Percentiles rank a stretch among this genome's conserved stretches.
These are phyloP conservation scores for Chalciporus piperatus DNA, from an alignment of 768 basidiomycete genomes.

Conservation along the genomic window DNA sequence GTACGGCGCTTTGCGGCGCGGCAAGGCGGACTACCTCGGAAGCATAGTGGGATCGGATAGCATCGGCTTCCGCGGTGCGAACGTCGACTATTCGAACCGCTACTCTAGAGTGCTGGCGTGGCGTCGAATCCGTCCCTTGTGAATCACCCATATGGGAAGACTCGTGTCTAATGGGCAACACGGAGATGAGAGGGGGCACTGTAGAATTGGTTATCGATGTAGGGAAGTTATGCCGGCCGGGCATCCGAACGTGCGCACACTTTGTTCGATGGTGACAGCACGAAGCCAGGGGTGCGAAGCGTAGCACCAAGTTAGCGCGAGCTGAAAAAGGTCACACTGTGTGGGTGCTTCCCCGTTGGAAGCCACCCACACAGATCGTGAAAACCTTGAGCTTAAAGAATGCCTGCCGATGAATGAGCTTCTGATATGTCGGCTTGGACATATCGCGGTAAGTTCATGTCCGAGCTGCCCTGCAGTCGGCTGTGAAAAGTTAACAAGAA, in stretches of 20 bases:
- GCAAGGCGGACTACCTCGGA: not conserved
- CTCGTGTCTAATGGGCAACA: not conserved
- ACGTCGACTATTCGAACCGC: not conserved
- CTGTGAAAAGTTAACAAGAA: slow-evolving; percentile 1
- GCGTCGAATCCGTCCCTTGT: not conserved
- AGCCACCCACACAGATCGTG: not conserved
- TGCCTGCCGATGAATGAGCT: not conserved
- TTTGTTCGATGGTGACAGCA: slow-evolving; percentile 3
- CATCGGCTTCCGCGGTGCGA: not conserved
- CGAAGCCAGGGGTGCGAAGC: slow-evolving; percentile 4
- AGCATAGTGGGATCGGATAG: not conserved
- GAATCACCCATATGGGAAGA: not conserved
- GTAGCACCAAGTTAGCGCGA: slow-evolving; percentile 13
- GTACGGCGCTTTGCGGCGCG: not conserved
- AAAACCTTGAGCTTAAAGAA: slow-evolving; percentile 15
- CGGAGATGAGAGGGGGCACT: slow-evolving; percentile 24
- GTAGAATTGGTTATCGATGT: slow-evolving; percentile 12
- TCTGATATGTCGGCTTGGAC: not conserved
- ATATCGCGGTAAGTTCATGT: slow-evolving; percentile 6
- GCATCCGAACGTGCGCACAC: slow-evolving; percentile 8
- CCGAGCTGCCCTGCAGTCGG: slow-evolving; percentile 1
- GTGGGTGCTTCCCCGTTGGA: slow-evolving; percentile 1
- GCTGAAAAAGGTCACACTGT: slow-evolving; percentile 1
- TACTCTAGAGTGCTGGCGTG: not conserved
- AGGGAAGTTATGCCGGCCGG: slow-evolving; percentile 14